phyloP scores from a whole-genome alignment of 768 basidiomycete species.

The Lactifluus volemus region DNA sequence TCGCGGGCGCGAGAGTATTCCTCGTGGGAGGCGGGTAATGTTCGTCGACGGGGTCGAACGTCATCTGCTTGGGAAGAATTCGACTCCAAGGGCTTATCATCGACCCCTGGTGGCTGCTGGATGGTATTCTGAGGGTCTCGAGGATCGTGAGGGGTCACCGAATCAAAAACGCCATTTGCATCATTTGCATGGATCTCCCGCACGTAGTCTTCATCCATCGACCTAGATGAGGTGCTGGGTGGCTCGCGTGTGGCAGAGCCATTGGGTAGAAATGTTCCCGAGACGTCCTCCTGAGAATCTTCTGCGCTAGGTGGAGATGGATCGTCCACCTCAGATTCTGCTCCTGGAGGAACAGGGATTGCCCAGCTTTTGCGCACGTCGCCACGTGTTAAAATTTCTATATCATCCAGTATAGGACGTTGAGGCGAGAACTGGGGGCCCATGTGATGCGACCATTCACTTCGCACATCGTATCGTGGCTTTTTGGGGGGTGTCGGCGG shows the following conservation, averaged over 20 bases:
- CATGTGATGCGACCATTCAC: not conserved
- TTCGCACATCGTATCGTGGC: not conserved
- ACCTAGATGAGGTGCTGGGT: not conserved
- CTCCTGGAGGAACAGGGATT: not conserved
- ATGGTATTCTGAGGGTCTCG: not conserved
- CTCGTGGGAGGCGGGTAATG: constrained; percentile 26
- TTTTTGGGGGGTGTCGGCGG: constrained; percentile 10
- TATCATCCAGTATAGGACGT: not conserved
- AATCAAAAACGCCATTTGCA: not conserved
- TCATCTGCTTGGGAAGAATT: constrained; percentile 2
- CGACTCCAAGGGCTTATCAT: not conserved
- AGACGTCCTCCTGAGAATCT: not conserved
- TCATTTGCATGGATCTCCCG: not conserved
- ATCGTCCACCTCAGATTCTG: not conserved
- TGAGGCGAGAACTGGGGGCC: not conserved
- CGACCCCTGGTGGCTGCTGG: not conserved
- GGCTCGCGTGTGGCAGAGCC: not conserved
- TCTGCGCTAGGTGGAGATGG: not conserved
- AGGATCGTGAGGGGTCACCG: not conserved
- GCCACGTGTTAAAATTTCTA: constrained; percentile 5
- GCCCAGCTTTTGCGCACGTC: constrained; percentile 3
- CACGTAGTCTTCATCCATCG: not conserved
- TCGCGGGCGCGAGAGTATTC: constrained; percentile 35
- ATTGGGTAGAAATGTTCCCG: not conserved
- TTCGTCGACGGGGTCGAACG: constrained; percentile 13